Evolutionary conservation across 352 stramenopile genomes (phyloP).

Genomic region (Phytophthora pisi): DNA sequence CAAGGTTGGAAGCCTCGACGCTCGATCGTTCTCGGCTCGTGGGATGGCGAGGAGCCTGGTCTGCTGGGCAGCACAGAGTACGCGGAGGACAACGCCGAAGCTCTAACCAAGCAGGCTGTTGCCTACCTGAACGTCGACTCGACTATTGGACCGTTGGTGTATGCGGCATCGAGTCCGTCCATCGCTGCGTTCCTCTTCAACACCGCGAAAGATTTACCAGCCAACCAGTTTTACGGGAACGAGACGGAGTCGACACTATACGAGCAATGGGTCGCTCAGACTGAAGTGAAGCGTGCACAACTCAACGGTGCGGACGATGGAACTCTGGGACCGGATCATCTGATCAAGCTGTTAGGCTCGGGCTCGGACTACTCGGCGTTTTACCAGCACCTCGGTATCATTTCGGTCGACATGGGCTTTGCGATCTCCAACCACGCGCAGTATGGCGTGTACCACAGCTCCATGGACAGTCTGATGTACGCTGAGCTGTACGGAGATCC

Average conservation of each 20-base stretch:
- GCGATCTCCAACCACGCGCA: conserved; percentile 6
- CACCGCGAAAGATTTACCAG: conserved; percentile 54
- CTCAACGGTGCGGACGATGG: conserved; percentile 13
- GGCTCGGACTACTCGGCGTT: conserved; percentile 79
- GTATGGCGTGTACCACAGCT: conserved; percentile 82
- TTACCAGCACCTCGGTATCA: conserved; percentile 84
- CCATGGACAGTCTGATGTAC: conserved; percentile 82
- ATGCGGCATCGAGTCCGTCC: conserved; percentile 59
- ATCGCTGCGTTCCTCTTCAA: conserved; percentile 65
- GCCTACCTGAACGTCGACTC: conserved; percentile 90
- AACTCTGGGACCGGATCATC: conserved; percentile 36
- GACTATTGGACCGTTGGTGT: conserved; percentile 60
- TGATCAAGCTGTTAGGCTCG: conserved; percentile 56
- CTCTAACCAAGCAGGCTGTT: conserved; percentile 60
- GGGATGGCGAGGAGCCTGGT: conserved; percentile 83
- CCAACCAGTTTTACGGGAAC: conserved; percentile 54
- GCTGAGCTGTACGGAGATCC: conserved; percentile 58
- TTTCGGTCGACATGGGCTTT: conserved; percentile 43
- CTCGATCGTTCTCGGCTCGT: conserved; percentile 70
- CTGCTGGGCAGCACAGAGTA: conserved; percentile 87
- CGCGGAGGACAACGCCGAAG: conserved; percentile 65
- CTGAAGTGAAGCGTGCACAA: conserved; percentile 2
- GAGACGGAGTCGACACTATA: conserved; percentile 35
- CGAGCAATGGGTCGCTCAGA: conserved; percentile 36
- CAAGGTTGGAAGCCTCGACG: conserved; percentile 68